A percentile compares a stretch with the other conserved stretches of the same genome.
phyloP scores from a whole-genome alignment of 306 rosid genomes.

The Casuarina equisetifolia region DNA sequence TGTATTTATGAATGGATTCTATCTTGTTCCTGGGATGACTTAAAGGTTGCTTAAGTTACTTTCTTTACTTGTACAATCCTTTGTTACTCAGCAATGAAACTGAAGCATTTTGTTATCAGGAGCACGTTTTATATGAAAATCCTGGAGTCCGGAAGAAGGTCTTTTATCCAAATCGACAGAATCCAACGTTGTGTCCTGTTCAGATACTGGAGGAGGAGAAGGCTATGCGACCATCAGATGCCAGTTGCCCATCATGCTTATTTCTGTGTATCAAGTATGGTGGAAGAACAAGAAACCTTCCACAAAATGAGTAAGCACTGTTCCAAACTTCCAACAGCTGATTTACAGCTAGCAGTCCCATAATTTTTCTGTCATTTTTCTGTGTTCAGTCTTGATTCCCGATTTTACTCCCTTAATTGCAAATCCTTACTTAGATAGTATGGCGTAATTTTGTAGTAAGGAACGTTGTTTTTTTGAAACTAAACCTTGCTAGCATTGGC shows the following conservation, averaged over 20 bases:
- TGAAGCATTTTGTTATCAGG: constrained; percentile 37
- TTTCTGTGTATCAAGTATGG: constrained; percentile 94
- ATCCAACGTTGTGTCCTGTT: constrained; percentile 66
- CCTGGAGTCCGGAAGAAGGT: constrained; percentile 69
- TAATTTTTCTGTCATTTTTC: not conserved
- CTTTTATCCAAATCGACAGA: constrained; percentile 60
- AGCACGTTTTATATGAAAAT: constrained; percentile 75
- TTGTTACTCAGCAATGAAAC: not conserved
- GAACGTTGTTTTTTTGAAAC: not conserved
- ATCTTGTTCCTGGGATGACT: not conserved
- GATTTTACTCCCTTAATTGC: not conserved
- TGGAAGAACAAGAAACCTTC: constrained; percentile 91
- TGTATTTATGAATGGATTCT: no score
- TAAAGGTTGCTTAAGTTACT: not conserved
- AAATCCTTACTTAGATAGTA: not conserved
- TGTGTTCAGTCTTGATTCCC: not conserved
- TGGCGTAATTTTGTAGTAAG: not conserved
- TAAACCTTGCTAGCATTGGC: not conserved
- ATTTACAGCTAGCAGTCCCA: not conserved
- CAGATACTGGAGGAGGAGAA: constrained; percentile 80
- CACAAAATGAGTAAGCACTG: constrained; percentile 81
- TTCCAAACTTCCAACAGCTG: not conserved
- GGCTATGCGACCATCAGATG: constrained; percentile 78
- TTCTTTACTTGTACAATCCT: not conserved
- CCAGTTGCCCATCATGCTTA: constrained; percentile 74